Evolutionary conservation across 2,329 filamentous ascomycete species (phyloP).

Genomic region (Ophiosphaerella korrae): DNA sequence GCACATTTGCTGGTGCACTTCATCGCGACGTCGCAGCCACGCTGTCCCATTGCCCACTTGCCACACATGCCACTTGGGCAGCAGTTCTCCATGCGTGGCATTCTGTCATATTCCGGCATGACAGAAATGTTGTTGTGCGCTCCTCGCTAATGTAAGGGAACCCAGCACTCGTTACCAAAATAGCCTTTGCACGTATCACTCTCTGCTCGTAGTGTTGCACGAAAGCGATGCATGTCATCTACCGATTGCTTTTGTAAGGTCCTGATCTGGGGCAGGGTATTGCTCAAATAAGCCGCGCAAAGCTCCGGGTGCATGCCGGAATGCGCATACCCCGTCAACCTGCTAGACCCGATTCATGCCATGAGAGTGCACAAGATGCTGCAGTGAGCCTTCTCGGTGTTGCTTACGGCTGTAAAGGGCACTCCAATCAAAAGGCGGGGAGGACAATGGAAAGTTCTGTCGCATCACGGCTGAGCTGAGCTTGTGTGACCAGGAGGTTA

Average conservation of each 20-base stretch:
- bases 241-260: conserved; percentile 7
- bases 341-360: conserved; percentile 3
- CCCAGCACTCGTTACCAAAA: conserved; percentile 10
- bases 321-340: neutral
- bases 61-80: neutral
- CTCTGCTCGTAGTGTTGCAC: conserved; percentile 9
- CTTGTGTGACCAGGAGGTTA: conserved; percentile 6
- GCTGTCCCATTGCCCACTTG: neutral
- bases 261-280: neutral
- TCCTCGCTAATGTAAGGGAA: neutral
- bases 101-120: conserved; percentile 3
- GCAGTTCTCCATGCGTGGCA: conserved; percentile 1
- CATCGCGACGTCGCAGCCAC: conserved; percentile 6
- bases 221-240: conserved; percentile 36
- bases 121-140: neutral
- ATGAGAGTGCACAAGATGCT: conserved; percentile 8
- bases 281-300: neutral
- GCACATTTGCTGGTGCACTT: conserved; percentile 2
- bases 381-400: conserved; percentile 14
- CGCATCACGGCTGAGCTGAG: conserved; percentile 22
- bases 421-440: conserved; percentile 1
- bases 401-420: conserved; percentile 12
- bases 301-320: neutral
- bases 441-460: conserved; percentile 11
- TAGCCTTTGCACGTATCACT: conserved; percentile 16